Evolutionary conservation across 2,329 filamentous ascomycete species (phyloP).

Genomic region (Arthrinium puccinioides): DNA sequence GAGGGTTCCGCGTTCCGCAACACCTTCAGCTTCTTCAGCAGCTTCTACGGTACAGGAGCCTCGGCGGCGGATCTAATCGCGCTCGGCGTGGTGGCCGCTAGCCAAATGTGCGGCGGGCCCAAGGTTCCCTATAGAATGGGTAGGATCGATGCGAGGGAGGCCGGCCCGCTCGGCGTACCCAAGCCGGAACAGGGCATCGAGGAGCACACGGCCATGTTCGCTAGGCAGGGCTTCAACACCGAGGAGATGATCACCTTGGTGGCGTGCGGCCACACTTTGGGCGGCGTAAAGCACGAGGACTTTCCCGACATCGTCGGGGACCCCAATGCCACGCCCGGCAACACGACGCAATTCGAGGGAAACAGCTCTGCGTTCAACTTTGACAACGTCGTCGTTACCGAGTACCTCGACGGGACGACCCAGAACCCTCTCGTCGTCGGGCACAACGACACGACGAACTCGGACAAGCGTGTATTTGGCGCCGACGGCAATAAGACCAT

Average conservation of each 20-base stretch:
- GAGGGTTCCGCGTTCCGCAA: constrained; percentile 14
- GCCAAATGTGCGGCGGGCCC: constrained; percentile 14
- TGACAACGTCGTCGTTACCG: constrained; percentile 34
- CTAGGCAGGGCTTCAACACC: constrained; percentile 22
- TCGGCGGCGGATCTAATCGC: constrained; percentile 24
- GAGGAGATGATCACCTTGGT: constrained; percentile 28
- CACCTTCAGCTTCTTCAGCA: constrained; percentile 13
- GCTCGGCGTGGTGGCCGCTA: constrained; percentile 19
- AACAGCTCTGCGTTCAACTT: constrained; percentile 24
- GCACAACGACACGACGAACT: constrained; percentile 28
- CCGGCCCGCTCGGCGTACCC: constrained; percentile 23
- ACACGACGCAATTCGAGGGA: constrained; percentile 23
- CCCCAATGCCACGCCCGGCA: constrained; percentile 24
- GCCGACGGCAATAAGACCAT: constrained; percentile 37
- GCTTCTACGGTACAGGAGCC: constrained; percentile 13
- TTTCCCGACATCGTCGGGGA: constrained; percentile 32
- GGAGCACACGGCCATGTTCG: constrained; percentile 18
- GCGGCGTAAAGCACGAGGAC: constrained; percentile 35
- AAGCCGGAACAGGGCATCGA: constrained; percentile 20
- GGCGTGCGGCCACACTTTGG: constrained; percentile 27
- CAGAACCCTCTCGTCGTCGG: constrained; percentile 34
- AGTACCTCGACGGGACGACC: constrained; percentile 33
- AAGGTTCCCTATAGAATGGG: constrained; percentile 22
- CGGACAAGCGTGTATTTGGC: constrained; percentile 34
- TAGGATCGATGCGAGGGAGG: constrained; percentile 20